These are phyloP conservation scores for Citrullus amarus DNA, from an alignment of 306 rosid genomes.

Conservation along the genomic window DNA sequence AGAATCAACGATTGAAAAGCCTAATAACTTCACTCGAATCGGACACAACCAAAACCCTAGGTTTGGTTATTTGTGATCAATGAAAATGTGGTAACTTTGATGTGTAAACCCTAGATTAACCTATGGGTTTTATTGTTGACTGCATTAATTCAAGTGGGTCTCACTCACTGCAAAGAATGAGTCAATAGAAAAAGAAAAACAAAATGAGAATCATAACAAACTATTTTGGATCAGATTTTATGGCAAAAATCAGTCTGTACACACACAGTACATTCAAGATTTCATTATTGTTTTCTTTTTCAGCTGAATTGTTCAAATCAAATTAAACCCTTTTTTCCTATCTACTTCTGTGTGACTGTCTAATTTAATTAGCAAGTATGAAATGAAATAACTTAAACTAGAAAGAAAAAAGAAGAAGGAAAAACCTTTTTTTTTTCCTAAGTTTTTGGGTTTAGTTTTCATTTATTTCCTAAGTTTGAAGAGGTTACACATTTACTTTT, in stretches of 20 bases:
- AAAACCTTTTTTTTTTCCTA: not conserved
- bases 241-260: not conserved
- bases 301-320: not conserved
- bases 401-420: not conserved
- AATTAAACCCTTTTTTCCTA: not conserved
- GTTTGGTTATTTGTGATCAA: not conserved
- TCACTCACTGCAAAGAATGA: not conserved
- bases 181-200: not conserved
- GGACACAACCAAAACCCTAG: not conserved
- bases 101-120: not conserved
- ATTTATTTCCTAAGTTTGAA: too few species aligned
- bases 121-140: not conserved
- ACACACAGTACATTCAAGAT: not conserved
- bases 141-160: constrained; percentile 2
- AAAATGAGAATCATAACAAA: constrained; percentile 4
- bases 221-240: not conserved
- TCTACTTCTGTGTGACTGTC: not conserved
- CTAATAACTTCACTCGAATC: too few species aligned
- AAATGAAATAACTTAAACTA: not conserved
- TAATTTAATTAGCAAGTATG: not conserved
- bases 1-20: too few species aligned
- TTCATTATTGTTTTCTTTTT: not conserved
- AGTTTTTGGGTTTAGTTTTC: too few species aligned
- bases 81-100: not conserved
- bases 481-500: too few species aligned